Conservation (phyloP, 139 green algal genomes). For the Monoraphidium neglectum region DNA sequence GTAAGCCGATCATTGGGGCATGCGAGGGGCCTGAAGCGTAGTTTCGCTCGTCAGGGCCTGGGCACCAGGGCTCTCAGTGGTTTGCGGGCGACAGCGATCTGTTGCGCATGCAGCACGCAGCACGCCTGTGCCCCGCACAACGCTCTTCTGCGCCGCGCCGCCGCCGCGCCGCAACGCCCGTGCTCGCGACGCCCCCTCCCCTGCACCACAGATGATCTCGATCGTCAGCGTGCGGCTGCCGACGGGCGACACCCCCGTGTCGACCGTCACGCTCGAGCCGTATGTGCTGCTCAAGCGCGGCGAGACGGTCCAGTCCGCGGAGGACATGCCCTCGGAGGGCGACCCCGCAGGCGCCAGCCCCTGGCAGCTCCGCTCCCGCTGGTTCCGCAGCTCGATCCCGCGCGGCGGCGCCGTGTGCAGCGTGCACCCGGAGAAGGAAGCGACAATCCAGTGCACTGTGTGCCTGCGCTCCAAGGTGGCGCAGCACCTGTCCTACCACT, state of each 20-base stretch:
- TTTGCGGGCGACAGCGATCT: too few species aligned
- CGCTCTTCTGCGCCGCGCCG: too few species aligned
- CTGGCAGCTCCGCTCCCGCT: slow-evolving; percentile 83
- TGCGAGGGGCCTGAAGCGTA: too few species aligned
- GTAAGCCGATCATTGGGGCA: too few species aligned
- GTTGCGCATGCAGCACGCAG: too few species aligned
- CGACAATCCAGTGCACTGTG: slow-evolving; percentile 89
- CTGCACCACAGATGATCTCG: slow-evolving; percentile 1
- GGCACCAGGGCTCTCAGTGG: too few species aligned
- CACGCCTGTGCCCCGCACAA: too few species aligned
- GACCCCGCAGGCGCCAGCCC: slow-evolving; percentile 53
- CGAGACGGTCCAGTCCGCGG: slow-evolving; percentile 69
- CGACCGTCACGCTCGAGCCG: slow-evolving; percentile 80
- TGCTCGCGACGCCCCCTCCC: too few species aligned
- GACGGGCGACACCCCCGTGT: slow-evolving; percentile 73
- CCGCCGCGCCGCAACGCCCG: too few species aligned
- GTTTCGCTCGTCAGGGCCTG: too few species aligned
- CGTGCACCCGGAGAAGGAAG: slow-evolving; percentile 85
- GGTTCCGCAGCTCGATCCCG: slow-evolving; percentile 84
- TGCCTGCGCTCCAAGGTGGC: slow-evolving; percentile 82
- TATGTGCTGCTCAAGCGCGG: slow-evolving; percentile 84
- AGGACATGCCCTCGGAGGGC: slow-evolving; percentile 84
- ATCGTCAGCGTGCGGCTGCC: slow-evolving; percentile 52
- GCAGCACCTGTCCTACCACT: slow-evolving; percentile 89
- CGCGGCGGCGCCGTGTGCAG: slow-evolving; percentile 80